A percentile compares a stretch with the other conserved stretches of the same genome.
These are phyloP conservation scores for Fusarium globosum DNA, from an alignment of 2,329 filamentous ascomycete genomes.

Conservation along the genomic window DNA sequence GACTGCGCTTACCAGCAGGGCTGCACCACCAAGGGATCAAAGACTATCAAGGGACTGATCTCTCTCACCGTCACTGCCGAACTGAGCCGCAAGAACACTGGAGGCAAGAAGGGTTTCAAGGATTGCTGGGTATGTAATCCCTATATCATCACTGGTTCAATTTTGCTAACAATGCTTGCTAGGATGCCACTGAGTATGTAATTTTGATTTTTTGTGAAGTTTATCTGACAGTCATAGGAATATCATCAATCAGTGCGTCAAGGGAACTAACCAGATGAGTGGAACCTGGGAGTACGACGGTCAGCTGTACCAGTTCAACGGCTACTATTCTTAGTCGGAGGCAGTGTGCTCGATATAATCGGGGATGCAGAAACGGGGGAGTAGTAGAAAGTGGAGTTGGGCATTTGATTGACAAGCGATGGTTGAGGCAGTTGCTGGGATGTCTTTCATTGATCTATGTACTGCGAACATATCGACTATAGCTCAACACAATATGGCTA, in stretches of 20 bases:
- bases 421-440: not conserved
- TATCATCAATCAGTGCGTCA: not conserved
- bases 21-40: not conserved
- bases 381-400: too few relatives aligned
- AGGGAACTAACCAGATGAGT: not conserved
- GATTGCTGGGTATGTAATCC: slow-evolving; percentile 8
- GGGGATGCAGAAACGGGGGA: accelerated
- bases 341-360: accelerated
- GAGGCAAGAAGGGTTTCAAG: not conserved
- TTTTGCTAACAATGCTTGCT: not conserved
- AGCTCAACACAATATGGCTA: accelerated
- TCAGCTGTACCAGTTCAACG: not conserved
- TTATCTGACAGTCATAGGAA: not conserved
- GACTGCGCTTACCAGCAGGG: not conserved
- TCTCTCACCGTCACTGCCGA: not conserved
- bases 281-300: not conserved
- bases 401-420: accelerated
- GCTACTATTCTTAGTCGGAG: not conserved
- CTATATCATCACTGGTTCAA: too few relatives aligned
- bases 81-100: slow-evolving; percentile 1
- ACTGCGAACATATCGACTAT: accelerated
- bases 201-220: accelerated
- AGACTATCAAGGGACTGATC: not conserved
- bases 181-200: slow-evolving; percentile 5
- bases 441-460: accelerated